Evolutionary conservation across 73 alveolate species (phyloP).

Genomic region (Tetrahymena thermophila): DNA sequence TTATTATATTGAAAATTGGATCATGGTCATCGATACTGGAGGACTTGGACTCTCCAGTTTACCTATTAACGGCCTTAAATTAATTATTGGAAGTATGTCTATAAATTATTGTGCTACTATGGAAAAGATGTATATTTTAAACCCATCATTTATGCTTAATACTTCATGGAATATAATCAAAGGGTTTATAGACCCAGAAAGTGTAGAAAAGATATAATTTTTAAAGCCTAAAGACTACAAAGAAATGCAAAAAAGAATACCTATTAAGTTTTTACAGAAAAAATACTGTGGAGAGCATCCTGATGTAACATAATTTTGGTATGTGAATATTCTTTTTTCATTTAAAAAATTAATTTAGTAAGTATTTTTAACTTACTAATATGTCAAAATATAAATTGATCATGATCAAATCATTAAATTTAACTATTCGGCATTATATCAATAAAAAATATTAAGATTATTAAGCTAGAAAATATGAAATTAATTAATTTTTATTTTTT

Average conservation of each 20-base stretch:
- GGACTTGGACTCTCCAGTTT: constrained; percentile 15
- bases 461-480: too few species aligned
- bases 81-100: constrained; percentile 19
- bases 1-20: constrained; percentile 33
- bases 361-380: too few species aligned
- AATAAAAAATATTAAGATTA: too few species aligned
- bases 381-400: too few species aligned
- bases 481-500: too few species aligned
- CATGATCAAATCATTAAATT: too few species aligned
- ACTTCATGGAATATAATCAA: constrained; percentile 37
- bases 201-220: constrained; percentile 19
- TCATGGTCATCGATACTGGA: constrained; percentile 33
- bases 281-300: constrained; percentile 17
- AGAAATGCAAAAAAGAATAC: constrained; percentile 26
- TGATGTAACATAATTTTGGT: constrained; percentile 18
- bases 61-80: constrained; percentile 21
- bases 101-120: constrained; percentile 32
- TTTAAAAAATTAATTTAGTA: neutral
- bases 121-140: constrained; percentile 24
- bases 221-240: constrained; percentile 24
- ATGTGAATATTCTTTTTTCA: neutral
- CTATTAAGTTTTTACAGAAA: constrained; percentile 6
- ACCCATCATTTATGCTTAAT: constrained; percentile 27
- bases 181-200: constrained; percentile 36
- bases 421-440: too few species aligned